These are phyloP conservation scores for Dothistroma septosporum DNA, from an alignment of 2,329 filamentous ascomycete genomes.

Conservation along the genomic window DNA sequence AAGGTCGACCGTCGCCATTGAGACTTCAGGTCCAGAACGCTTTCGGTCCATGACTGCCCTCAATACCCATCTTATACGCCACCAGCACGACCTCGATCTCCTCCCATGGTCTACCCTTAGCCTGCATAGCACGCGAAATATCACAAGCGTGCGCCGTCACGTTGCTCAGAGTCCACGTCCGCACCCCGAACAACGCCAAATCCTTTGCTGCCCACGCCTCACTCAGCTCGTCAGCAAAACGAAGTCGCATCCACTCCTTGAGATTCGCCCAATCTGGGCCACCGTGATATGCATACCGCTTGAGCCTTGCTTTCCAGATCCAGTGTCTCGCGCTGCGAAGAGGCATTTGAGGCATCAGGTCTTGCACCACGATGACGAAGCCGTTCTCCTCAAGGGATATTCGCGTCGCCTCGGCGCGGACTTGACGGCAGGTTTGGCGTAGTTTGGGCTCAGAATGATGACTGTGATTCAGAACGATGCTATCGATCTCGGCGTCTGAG, in stretches of 20 bases:
- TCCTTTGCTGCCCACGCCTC: neutral
- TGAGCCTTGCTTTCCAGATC: neutral
- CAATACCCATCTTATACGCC: neutral
- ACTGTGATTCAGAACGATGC: too few relatives aligned
- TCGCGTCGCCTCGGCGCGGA: slow-evolving; percentile 40
- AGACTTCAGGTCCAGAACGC: neutral
- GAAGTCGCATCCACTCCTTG: neutral
- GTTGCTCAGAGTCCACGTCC: neutral
- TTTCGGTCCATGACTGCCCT: neutral
- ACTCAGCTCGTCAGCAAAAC: neutral
- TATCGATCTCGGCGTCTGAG: too few relatives aligned
- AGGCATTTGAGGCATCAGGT: neutral
- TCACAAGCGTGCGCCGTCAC: neutral
- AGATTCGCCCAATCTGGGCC: neutral
- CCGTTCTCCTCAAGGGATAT: slow-evolving; percentile 42
- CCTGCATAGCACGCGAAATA: neutral
- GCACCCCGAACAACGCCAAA: neutral
- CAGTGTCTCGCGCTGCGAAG: neutral
- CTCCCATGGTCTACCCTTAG: neutral
- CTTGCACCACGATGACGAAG: neutral
- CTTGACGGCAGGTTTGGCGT: slow-evolving; percentile 28
- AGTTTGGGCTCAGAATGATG: too few relatives aligned
- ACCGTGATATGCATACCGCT: neutral
- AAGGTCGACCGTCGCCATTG: too few relatives aligned
- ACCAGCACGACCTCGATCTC: neutral